Base-by-base conservation (phyloP, 371 early-diverging fungal genomes). In the Apophysomyces variabilis region DNA sequence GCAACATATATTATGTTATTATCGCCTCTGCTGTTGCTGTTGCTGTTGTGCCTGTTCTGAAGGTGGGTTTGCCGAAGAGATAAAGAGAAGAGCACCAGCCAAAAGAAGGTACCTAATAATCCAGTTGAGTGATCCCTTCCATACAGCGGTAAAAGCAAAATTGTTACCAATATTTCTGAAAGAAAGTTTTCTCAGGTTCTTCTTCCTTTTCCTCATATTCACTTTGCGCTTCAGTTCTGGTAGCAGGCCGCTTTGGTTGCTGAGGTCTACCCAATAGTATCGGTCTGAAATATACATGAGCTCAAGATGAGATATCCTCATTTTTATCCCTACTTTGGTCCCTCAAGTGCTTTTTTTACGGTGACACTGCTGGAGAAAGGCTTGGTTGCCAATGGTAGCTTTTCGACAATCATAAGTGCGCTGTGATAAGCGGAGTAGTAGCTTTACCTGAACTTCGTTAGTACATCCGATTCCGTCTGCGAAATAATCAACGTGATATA, bases 401-500 rank as follows among this genome's bases (percentile, higher is more conserved):
- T 50, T 50, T 50, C 1, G 18, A 47, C 18, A n/a, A 18, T 0
- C 11, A 47, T 7, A 12, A 47, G 16, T 41, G 13, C 8, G 13
- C 13, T 11, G 13, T 11, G 41, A 8, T 41, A 13, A 41, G 41
- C 5, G 41, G 41, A 41, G 8, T 41, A 5, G 1, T 41, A 41
- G 5, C 5, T 18, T 21, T 21, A 50, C 54, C 54, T 50, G 9
- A 1, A 21, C 21, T 21, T 50, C 8, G 21, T 50, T 26, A 9
- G n/a, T 50, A 26, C 54, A 50, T 21, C 54, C 54, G 21, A 5
- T 21, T 50, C 54, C 54, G 11, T 50, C 54, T 11, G 72, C 65
- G 38, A 62, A 67, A 46, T 72, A 72, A 37, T 72, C 72, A 18
- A 72, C 62, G 16, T 72, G 68, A 45, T 72, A 72, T 7, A 72